Percentiles rank a stretch among this genome's conserved stretches.
Evolutionary conservation across 139 green algal species (phyloP).

Genomic region (Limnomonas spitsbergensis): DNA sequence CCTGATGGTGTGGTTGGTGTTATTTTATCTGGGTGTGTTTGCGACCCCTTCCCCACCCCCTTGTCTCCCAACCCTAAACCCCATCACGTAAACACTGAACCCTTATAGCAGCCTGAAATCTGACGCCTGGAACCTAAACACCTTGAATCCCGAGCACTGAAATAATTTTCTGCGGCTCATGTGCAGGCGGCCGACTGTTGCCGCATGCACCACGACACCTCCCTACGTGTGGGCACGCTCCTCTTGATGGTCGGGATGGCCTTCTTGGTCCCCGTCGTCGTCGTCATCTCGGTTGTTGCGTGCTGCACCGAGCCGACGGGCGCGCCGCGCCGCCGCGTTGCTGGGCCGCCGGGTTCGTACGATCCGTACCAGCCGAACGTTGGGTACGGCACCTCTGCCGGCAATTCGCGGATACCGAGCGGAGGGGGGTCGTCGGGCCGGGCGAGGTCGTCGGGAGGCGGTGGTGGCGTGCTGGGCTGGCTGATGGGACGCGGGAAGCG

Average conservation of each 20-base stretch:
- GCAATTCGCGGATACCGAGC: neutral
- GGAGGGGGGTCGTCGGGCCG: neutral
- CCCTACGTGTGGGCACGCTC: neutral
- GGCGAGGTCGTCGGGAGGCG: too few species aligned
- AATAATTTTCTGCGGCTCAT: too few species aligned
- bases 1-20: too few species aligned
- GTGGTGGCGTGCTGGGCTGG: neutral
- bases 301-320: neutral
- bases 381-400: neutral
- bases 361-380: neutral
- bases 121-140: too few species aligned
- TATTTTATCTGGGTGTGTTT: too few species aligned
- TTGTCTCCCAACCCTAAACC: too few species aligned
- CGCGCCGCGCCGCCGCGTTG: too few species aligned
- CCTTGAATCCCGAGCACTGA: too few species aligned
- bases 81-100: too few species aligned
- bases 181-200: neutral
- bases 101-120: too few species aligned
- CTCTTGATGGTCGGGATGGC: neutral
- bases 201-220: neutral
- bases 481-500: neutral
- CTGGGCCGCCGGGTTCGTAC: neutral
- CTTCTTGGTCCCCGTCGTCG: neutral
- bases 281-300: neutral
- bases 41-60: too few species aligned